Evolutionary conservation across 352 stramenopile genomes (phyloP).

Genomic region (Aphanomyces stellatus): DNA sequence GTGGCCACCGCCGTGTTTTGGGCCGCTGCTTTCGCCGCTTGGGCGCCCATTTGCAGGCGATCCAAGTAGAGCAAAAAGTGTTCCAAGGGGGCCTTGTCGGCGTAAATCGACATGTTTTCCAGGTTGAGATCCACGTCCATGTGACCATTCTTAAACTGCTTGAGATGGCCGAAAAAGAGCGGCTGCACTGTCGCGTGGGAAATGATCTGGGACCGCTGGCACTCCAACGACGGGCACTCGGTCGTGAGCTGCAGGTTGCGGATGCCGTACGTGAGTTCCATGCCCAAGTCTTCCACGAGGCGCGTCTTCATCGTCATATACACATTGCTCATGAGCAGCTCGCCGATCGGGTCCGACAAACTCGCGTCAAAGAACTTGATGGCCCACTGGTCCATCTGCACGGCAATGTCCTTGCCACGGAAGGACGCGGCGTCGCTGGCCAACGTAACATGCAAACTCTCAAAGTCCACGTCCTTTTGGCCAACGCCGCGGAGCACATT

Average conservation of each 20-base stretch:
- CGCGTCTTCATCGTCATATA: background rate
- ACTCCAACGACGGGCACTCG: slow-evolving; percentile 5
- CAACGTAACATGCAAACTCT: background rate
- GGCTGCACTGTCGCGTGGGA: slow-evolving; percentile 2
- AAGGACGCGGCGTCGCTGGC: background rate
- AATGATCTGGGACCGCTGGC: slow-evolving; percentile 17
- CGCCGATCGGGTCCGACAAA: background rate
- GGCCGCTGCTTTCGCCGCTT: slow-evolving; percentile 37
- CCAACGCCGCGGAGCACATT: background rate
- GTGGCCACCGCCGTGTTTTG: slow-evolving; percentile 26
- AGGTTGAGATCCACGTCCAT: slow-evolving; percentile 17
- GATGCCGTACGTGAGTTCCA: slow-evolving; percentile 13
- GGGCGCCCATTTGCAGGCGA: slow-evolving; percentile 41
- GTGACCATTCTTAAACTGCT: slow-evolving; percentile 2
- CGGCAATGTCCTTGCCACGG: slow-evolving; percentile 4
- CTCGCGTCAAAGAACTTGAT: slow-evolving; percentile 1
- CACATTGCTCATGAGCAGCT: background rate
- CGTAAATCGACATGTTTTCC: slow-evolving; percentile 14
- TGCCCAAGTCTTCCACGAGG: background rate
- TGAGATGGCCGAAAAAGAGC: slow-evolving; percentile 5
- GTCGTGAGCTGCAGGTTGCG: slow-evolving; percentile 18
- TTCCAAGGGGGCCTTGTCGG: slow-evolving; percentile 34
- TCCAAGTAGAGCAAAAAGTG: slow-evolving; percentile 58
- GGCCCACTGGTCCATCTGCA: slow-evolving; percentile 4
- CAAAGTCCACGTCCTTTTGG: background rate